phyloP scores from a whole-genome alignment of 768 basidiomycete genomes.

The Phanerochaete sordida region DNA sequence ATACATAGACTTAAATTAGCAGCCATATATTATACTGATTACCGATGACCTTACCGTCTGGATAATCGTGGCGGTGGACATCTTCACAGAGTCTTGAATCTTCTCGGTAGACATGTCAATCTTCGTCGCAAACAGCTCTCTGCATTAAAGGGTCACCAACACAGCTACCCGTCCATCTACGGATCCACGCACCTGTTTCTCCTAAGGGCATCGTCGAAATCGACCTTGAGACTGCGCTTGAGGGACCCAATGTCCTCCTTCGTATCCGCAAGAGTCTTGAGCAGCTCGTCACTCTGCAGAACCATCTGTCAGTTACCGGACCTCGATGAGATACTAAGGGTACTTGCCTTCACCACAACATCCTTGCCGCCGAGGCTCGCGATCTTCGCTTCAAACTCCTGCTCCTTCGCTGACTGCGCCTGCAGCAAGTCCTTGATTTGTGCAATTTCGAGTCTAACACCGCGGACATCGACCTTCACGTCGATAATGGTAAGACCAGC shows the following conservation, averaged over 20 bases:
- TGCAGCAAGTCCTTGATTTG: too few species aligned
- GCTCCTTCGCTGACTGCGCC: too few species aligned
- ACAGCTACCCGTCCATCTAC: not conserved
- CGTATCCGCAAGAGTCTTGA: not conserved
- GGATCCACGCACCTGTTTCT: not conserved
- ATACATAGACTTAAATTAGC: too few species aligned
- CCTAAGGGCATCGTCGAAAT: not conserved
- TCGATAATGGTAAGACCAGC: too few species aligned
- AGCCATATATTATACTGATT: not conserved
- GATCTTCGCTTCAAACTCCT: too few species aligned
- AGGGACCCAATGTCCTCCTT: slow-evolving; percentile 1
- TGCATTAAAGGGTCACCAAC: not conserved
- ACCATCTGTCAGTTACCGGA: not conserved
- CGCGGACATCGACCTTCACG: too few species aligned
- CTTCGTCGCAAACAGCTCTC: not conserved
- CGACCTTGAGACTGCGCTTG: not conserved
- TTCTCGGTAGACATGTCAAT: too few species aligned
- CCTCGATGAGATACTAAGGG: too few species aligned
- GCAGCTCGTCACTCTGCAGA: not conserved
- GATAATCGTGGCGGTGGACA: not conserved
- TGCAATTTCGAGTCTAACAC: too few species aligned
- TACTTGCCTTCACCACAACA: too few species aligned
- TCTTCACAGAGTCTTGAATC: not conserved
- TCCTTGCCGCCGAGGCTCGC: too few species aligned
- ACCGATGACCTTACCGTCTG: not conserved